Evolutionary conservation across 1,284 basidiomycete genomes (phyloP).

Genomic region (Cryptococcus sp.): DNA sequence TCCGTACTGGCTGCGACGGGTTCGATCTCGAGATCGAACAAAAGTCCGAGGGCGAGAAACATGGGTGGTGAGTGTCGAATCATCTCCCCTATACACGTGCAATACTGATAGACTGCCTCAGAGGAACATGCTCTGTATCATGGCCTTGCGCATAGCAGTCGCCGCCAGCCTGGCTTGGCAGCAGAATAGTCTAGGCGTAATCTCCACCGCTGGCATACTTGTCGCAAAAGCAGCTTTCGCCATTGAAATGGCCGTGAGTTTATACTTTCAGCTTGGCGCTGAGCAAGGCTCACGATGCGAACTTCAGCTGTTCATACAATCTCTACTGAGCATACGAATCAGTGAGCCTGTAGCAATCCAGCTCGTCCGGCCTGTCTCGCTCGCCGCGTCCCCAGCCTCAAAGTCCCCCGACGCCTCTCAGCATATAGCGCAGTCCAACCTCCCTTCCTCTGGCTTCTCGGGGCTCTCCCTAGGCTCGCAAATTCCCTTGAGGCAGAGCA

Average conservation of each 20-base stretch:
- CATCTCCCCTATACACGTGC: background rate
- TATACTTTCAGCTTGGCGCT: background rate
- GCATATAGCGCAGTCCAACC: constrained; percentile 1
- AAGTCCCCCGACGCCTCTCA: constrained; percentile 3
- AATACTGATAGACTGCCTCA: constrained; percentile 11
- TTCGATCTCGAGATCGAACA: constrained; percentile 8
- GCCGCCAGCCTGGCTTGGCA: too few species aligned
- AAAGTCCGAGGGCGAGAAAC: constrained; percentile 24
- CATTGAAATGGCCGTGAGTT: constrained; percentile 23
- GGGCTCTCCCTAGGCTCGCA: constrained; percentile 10
- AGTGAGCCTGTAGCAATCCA: constrained; percentile 27
- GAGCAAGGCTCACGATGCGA: background rate
- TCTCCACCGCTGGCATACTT: background rate
- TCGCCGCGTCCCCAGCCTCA: constrained; percentile 11
- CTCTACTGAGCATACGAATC: constrained; percentile 22
- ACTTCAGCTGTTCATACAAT: constrained; percentile 25
- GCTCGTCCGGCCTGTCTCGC: constrained; percentile 26
- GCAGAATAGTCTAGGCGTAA: background rate
- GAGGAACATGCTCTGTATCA: constrained; percentile 28
- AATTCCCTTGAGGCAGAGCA: constrained; percentile 5
- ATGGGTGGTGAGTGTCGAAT: constrained; percentile 36
- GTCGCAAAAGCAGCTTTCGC: constrained; percentile 6
- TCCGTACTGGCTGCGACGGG: constrained; percentile 37
- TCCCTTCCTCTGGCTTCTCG: constrained; percentile 7
- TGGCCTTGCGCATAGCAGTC: constrained; percentile 7